Evolutionary conservation across 2,329 filamentous ascomycete genomes (phyloP), one percentile per base, ranked within the genome.

Genomic region (Chaetothyriales sp.): DNA sequence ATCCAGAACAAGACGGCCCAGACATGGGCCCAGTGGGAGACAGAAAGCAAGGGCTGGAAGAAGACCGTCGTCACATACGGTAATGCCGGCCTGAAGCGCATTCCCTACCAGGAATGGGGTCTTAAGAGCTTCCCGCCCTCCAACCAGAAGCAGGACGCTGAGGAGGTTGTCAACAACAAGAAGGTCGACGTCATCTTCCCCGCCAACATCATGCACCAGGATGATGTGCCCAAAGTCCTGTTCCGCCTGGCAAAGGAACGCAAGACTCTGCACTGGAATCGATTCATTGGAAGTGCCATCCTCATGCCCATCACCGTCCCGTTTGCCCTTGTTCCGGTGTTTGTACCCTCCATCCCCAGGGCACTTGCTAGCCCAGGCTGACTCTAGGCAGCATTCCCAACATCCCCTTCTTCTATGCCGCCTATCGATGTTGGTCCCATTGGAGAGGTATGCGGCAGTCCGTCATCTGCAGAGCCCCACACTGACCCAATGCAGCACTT

Each of bases 51-150:
- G 45, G 86, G 86, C 50, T 97, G 92, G 92, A 88, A 95, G 73
- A 88, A 85, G 65, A 81, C 81, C 61, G 76, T 95, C 18, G 90
- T 92, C 49, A 76, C 78, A 54, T 94, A 90, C 67, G 92, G 92
- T 51, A 95, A 98, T 70, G 74, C 81, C 47, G 81, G 87, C 15
- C 79, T 98, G 55, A 82, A 86, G 61, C 81, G 87, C 56, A 94
- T 98, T 62, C 86, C 92, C 2, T 95, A 86, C 66, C 86, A 97
- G 70, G 92, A 98, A 82, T 98, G 92, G 92, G 89, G 87, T 0
- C 76, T 98, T 60, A 97, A 97, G 72, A 94, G 88, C 37, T 83
- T 98, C 49, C 92, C 92, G 45, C 83, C 89, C 19, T 74, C 94
- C 60, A 87, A 82, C 44, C 72, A 80, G 52, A 77, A 80, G 59